A percentile compares a stretch with the other conserved stretches of the same genome.
These are phyloP conservation scores for Ziziphus jujuba DNA, from an alignment of 306 rosid genomes.

Conservation along the genomic window DNA sequence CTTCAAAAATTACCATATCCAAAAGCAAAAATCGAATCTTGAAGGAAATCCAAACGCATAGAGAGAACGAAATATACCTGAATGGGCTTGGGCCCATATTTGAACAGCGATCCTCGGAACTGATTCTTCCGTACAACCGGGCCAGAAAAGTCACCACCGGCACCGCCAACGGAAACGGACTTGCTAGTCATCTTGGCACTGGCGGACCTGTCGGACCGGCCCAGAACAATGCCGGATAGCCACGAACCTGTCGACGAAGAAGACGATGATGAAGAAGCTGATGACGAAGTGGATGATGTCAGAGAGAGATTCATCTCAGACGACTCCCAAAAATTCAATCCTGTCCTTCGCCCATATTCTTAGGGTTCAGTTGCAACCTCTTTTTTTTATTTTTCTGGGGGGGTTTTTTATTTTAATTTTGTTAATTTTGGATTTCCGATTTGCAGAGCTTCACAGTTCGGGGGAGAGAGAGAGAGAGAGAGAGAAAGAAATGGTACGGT, in stretches of 20 bases:
- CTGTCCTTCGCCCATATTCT: too few species aligned
- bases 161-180: slow-evolving; percentile 26
- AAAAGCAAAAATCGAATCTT: background rate
- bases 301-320: slow-evolving; percentile 56
- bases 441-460: too few species aligned
- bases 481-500: too few species aligned
- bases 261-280: slow-evolving; percentile 41
- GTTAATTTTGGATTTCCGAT: too few species aligned
- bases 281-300: slow-evolving; percentile 38
- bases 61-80: slow-evolving; percentile 64
- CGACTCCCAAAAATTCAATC: too few species aligned
- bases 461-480: too few species aligned
- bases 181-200: slow-evolving; percentile 42
- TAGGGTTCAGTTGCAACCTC: too few species aligned
- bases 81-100: slow-evolving; percentile 89
- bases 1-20: background rate
- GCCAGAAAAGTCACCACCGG: slow-evolving; percentile 38
- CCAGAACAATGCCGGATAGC: slow-evolving; percentile 84
- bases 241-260: slow-evolving; percentile 67
- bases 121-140: slow-evolving; percentile 74
- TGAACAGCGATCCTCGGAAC: slow-evolving; percentile 79
- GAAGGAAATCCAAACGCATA: background rate
- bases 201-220: slow-evolving; percentile 57
- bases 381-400: too few species aligned
- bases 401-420: too few species aligned